A percentile compares a stretch with the other conserved stretches of the same genome.
Conservation (phyloP, 2,329 filamentous ascomycete species). For the Cercospora nicotianae region DNA sequence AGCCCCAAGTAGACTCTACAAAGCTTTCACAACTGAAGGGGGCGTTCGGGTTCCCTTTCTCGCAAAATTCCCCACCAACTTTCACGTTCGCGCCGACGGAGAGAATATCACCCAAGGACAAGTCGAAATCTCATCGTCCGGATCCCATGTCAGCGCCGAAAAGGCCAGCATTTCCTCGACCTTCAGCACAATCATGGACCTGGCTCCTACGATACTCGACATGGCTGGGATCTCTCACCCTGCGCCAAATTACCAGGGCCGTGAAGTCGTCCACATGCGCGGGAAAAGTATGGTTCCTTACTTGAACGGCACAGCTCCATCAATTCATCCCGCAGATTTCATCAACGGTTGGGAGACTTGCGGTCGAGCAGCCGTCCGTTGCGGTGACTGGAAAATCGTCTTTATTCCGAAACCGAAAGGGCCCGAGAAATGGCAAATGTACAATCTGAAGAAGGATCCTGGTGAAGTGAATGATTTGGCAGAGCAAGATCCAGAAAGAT, state of each 20-base stretch:
- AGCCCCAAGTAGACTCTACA: constrained; percentile 52
- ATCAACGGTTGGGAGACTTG: constrained; percentile 60
- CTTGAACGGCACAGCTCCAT: constrained; percentile 38
- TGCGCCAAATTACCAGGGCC: constrained; percentile 53
- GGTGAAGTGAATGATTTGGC: constrained; percentile 49
- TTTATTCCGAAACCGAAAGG: constrained; percentile 59
- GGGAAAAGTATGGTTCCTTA: constrained; percentile 51
- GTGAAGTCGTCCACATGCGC: constrained; percentile 54
- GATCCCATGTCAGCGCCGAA: constrained; percentile 23
- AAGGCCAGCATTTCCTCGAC: constrained; percentile 49
- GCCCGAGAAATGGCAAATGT: constrained; percentile 59
- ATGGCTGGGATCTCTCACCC: constrained; percentile 55
- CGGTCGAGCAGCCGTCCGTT: constrained; percentile 55
- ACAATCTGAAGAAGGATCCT: constrained; percentile 54
- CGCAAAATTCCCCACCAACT: constrained; percentile 40
- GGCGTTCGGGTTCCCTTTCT: constrained; percentile 57
- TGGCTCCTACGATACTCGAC: constrained; percentile 47
- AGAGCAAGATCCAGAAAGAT: constrained; percentile 43
- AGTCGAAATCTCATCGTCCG: constrained; percentile 44
- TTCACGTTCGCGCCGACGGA: constrained; percentile 20
- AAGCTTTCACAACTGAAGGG: constrained; percentile 49
- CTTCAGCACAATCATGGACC: constrained; percentile 52
- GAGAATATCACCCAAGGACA: constrained; percentile 46
- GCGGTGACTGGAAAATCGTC: constrained; percentile 59
- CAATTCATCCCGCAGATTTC: constrained; percentile 54